A percentile compares a stretch with the other conserved stretches of the same genome.
phyloP scores from a whole-genome alignment of 495 filamentous ascomycete species.

The Mycothermus thermophilus region DNA sequence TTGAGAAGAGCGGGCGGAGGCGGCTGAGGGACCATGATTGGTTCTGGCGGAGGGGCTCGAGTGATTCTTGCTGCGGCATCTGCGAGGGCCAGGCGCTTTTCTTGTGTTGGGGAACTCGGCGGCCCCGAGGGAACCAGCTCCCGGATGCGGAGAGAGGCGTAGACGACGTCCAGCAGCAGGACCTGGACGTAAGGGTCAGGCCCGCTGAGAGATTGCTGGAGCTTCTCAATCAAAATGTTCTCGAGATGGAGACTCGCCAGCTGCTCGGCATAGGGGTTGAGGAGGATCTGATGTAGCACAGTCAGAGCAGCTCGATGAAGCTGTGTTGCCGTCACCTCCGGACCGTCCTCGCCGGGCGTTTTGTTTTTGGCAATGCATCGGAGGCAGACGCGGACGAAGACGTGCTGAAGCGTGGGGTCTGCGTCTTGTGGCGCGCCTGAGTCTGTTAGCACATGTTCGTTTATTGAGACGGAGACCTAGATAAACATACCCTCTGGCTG shows the following conservation, averaged over 20 bases:
- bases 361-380: constrained; percentile 40
- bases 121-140: constrained; percentile 34
- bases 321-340: constrained; percentile 34
- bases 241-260: constrained; percentile 61
- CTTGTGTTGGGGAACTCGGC: constrained; percentile 28
- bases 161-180: constrained; percentile 59
- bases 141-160: constrained; percentile 52
- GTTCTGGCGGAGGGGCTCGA: constrained; percentile 17
- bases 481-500: no score
- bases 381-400: constrained; percentile 46
- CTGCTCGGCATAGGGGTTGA: constrained; percentile 52
- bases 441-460: constrained; percentile 10
- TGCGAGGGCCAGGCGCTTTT: constrained; percentile 25
- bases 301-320: constrained; percentile 58
- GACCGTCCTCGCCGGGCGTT: constrained; percentile 17
- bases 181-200: constrained; percentile 56
- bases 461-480: no score
- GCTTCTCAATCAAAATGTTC: constrained; percentile 51
- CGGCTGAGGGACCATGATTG: constrained; percentile 22
- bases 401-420: constrained; percentile 44
- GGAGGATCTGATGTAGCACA: constrained; percentile 60
- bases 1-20: constrained; percentile 68
- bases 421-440: constrained; percentile 31
- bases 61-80: constrained; percentile 17
- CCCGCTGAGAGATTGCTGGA: constrained; percentile 48